Evolutionary conservation across 192 early-diverging fungal genomes (phyloP).

Genomic region (Coemansia sp.): DNA sequence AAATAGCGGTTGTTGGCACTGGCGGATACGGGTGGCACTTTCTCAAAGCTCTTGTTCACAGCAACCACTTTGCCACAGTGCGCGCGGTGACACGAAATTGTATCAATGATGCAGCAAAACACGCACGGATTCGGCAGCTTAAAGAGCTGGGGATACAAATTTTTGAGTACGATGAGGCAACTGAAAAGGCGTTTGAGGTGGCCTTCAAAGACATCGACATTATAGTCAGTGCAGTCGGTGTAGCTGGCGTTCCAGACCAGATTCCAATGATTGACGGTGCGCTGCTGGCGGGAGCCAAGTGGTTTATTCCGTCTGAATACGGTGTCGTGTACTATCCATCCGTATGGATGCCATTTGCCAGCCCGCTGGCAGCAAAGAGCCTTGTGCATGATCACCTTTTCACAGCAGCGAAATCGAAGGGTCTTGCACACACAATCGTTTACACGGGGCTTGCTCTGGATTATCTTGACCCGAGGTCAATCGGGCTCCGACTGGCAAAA

Average conservation of each 20-base stretch:
- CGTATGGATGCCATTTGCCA: constrained; percentile 32
- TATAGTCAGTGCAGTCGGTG: constrained; percentile 35
- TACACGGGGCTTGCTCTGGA: constrained; percentile 52
- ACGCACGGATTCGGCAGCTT: constrained; percentile 15
- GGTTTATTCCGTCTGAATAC: constrained; percentile 53
- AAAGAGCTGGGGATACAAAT: constrained; percentile 21
- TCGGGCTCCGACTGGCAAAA: constrained; percentile 25
- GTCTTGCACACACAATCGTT: constrained; percentile 34
- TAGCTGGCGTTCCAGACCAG: constrained; percentile 24
- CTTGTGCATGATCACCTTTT: constrained; percentile 24
- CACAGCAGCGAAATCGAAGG: constrained; percentile 6
- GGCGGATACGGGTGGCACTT: constrained; percentile 41
- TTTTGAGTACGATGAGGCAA: constrained; percentile 10
- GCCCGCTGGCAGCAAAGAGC: constrained; percentile 38
- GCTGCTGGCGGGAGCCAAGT: constrained; percentile 33
- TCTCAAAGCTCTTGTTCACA: constrained; percentile 20
- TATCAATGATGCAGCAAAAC: constrained; percentile 20
- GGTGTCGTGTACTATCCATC: constrained; percentile 37
- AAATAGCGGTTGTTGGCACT: constrained; percentile 45
- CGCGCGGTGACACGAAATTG: constrained; percentile 38
- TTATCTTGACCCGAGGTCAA: constrained; percentile 35
- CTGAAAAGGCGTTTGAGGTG: constrained; percentile 9
- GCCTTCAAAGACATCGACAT: constrained; percentile 32
- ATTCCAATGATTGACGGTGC: constrained; percentile 46
- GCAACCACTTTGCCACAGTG: constrained; percentile 20